A percentile compares a stretch with the other conserved stretches of the same genome.
Conservation (phyloP, 768 basidiomycete species). For the Suillus paluster region DNA sequence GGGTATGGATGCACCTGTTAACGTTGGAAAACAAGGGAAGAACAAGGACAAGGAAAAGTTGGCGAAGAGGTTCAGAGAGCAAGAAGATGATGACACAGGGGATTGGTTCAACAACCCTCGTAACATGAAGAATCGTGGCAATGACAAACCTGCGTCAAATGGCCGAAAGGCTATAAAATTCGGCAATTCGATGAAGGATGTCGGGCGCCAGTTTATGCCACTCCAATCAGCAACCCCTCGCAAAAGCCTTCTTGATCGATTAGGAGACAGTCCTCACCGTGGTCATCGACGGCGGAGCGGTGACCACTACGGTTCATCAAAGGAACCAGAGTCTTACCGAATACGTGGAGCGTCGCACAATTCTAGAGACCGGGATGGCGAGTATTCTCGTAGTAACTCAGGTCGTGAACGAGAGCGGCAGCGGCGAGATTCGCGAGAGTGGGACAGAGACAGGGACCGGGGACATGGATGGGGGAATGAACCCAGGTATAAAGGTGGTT, state of each 20-base stretch:
- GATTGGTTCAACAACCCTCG: conserved; percentile 66
- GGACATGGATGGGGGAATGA: conserved; percentile 29
- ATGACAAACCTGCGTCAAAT: conserved; percentile 12
- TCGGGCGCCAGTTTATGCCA: conserved; percentile 25
- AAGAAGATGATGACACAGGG: conserved; percentile 53
- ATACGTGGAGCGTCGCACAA: conserved; percentile 37
- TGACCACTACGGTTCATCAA: conserved; percentile 6
- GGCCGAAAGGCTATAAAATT: conserved; percentile 42
- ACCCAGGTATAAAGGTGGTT: conserved; percentile 57
- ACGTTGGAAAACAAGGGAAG: conserved; percentile 70
- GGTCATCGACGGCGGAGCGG: conserved; percentile 12
- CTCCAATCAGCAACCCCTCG: conserved; percentile 16
- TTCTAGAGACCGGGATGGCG: conserved; percentile 17
- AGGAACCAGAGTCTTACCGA: conserved; percentile 18
- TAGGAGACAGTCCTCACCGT: conserved; percentile 17
- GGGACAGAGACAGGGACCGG: conserved; percentile 25
- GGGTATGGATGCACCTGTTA: conserved; percentile 51
- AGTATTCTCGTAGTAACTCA: conserved; percentile 15
- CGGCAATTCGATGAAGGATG: conserved; percentile 39
- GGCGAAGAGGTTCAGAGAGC: conserved; percentile 52
- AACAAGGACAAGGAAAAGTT: conserved; percentile 62
- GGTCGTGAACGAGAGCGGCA: conserved; percentile 22
- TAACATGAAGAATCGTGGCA: conserved; percentile 34
- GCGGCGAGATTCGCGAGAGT: conserved; percentile 21
- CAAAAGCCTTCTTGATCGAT: conserved; percentile 43